These are phyloP conservation scores for Blastocystis sp. DNA, from an alignment of 352 stramenopile species.

Conservation along the genomic window DNA sequence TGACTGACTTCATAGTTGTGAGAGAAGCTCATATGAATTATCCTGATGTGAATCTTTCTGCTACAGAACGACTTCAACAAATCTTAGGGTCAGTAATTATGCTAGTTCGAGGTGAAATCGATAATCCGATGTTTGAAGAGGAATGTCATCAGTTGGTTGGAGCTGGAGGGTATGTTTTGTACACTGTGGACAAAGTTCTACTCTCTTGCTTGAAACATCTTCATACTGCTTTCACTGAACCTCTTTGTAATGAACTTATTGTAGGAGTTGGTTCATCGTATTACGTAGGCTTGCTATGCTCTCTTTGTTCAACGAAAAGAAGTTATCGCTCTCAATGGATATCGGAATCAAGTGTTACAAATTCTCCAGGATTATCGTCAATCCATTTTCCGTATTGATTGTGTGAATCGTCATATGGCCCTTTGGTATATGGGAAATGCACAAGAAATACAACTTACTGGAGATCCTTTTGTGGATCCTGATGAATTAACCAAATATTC, in stretches of 20 bases:
- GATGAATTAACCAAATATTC: conserved; percentile 24
- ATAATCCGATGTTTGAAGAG: conserved; percentile 5
- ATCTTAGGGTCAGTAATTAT: background rate
- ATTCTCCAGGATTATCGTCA: background rate
- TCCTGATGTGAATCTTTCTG: background rate
- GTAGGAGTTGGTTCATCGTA: background rate
- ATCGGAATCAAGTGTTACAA: background rate
- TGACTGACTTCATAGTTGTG: background rate
- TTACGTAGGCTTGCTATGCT: background rate
- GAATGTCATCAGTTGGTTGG: conserved; percentile 10
- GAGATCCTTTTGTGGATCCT: background rate
- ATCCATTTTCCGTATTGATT: background rate
- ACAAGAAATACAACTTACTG: background rate
- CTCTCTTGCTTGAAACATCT: background rate
- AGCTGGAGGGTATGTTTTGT: conserved; percentile 45
- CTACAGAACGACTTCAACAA: background rate
- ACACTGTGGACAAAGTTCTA: conserved; percentile 52
- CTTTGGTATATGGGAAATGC: conserved; percentile 41
- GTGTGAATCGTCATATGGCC: background rate
- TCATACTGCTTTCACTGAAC: background rate
- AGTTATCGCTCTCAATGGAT: background rate
- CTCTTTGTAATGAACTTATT: background rate
- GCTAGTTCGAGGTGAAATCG: background rate
- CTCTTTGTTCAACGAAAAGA: background rate
- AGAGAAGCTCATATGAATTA: conserved; percentile 1